Evolutionary conservation across 345 rosid genomes (phyloP).

Genomic region (Euphorbia peplus): DNA sequence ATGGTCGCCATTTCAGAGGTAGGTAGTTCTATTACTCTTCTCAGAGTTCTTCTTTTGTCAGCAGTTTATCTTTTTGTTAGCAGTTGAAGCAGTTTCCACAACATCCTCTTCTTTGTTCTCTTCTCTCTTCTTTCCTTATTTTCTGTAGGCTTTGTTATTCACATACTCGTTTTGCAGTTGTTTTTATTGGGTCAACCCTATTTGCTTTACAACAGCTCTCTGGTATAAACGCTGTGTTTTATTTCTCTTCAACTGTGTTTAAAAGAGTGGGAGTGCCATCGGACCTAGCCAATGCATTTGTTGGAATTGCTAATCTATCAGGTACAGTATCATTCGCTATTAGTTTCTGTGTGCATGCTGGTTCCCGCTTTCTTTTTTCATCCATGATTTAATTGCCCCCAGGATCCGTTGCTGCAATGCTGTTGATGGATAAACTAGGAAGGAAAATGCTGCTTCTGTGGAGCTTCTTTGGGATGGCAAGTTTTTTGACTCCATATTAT

Average conservation of each 20-base stretch:
- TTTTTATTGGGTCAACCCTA: slow-evolving; percentile 99
- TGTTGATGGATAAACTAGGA: slow-evolving; percentile 91
- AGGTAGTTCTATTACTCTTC: slow-evolving; percentile 17
- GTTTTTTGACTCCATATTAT: slow-evolving; percentile 20
- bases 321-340: slow-evolving; percentile 39
- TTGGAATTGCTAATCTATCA: slow-evolving; percentile 74
- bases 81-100: slow-evolving; percentile 12
- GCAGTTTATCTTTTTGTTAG: slow-evolving; percentile 11
- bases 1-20: slow-evolving; percentile 88
- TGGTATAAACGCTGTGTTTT: slow-evolving; percentile 98
- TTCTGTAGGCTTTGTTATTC: slow-evolving; percentile 57
- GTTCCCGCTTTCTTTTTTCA: not conserved
- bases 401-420: slow-evolving; percentile 89
- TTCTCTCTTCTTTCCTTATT: slow-evolving; percentile 17
- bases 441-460: slow-evolving; percentile 69
- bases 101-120: slow-evolving; percentile 2
- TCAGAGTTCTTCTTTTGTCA: slow-evolving; percentile 13
- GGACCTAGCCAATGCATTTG: slow-evolving; percentile 60
- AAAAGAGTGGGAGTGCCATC: slow-evolving; percentile 92
- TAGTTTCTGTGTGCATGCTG: slow-evolving; percentile 12
- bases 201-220: slow-evolving; percentile 99
- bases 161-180: slow-evolving; percentile 93
- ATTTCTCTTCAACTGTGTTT: slow-evolving; percentile 97
- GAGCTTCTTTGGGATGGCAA: slow-evolving; percentile 86
- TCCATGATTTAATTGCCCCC: slow-evolving; percentile 13